Evolutionary conservation across 139 green algal species (phyloP).

Genomic region (Tetraselmis chui): DNA sequence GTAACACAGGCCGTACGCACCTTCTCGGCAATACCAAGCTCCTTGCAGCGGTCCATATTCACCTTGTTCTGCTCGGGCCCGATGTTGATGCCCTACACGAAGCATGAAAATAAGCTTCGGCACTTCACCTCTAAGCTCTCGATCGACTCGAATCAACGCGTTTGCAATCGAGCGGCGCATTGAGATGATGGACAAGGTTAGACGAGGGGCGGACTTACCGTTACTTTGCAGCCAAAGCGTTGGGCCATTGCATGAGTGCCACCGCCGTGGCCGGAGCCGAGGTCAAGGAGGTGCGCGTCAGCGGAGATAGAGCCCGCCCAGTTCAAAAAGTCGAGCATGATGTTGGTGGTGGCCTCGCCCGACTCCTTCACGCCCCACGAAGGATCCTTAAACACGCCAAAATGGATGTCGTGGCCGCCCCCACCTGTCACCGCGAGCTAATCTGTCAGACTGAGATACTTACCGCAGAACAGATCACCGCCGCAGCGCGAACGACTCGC

Average conservation of each 20-base stretch:
- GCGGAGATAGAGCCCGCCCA: neutral
- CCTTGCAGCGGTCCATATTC: constrained; percentile 20
- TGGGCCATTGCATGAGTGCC: constrained; percentile 22
- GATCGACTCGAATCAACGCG: too few relatives aligned
- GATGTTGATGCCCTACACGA: constrained; percentile 18
- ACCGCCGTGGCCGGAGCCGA: constrained; percentile 23
- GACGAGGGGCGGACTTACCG: neutral
- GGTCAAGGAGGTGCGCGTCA: constrained; percentile 9
- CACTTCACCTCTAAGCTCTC: too few relatives aligned
- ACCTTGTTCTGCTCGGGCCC: constrained; percentile 22
- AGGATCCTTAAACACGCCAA: constrained; percentile 5
- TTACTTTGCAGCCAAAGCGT: constrained; percentile 23
- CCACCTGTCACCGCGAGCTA: neutral
- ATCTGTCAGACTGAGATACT: too few relatives aligned
- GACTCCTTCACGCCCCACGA: constrained; percentile 11
- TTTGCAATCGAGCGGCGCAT: too few relatives aligned
- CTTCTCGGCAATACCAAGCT: constrained; percentile 16
- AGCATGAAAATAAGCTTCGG: too few relatives aligned
- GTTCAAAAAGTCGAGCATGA: neutral
- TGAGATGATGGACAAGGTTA: too few relatives aligned
- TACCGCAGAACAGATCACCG: too few relatives aligned
- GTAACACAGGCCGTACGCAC: too few relatives aligned
- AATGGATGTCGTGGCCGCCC: constrained; percentile 17
- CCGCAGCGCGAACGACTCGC: too few relatives aligned
- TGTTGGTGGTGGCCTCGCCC: neutral